These are phyloP conservation scores for Tuber magnatum DNA, from an alignment of 495 filamentous ascomycete species.

Conservation along the genomic window DNA sequence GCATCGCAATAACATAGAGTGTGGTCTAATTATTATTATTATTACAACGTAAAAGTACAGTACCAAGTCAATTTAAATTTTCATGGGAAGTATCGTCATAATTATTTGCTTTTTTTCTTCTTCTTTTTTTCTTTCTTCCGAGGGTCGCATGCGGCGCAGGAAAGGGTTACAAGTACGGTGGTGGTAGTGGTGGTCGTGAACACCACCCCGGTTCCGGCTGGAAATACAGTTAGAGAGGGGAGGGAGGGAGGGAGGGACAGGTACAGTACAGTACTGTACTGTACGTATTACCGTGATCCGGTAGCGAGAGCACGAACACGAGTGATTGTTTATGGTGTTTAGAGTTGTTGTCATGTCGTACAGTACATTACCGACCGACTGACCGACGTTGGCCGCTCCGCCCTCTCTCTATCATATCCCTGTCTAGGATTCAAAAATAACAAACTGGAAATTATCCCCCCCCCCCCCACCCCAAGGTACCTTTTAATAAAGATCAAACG, in stretches of 20 bases:
- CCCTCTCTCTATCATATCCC: background rate
- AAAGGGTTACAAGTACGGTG: background rate
- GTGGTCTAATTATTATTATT: too few relatives aligned
- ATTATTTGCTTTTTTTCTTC: background rate
- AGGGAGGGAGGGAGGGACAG: background rate
- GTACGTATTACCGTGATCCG: background rate
- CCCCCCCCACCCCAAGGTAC: background rate
- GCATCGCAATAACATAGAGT: too few relatives aligned
- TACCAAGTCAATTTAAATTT: background rate
- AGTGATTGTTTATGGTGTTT: background rate
- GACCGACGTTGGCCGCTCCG: background rate
- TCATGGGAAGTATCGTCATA: background rate
- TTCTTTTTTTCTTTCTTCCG: background rate
- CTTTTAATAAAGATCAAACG: background rate
- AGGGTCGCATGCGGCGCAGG: background rate
- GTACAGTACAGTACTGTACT: background rate
- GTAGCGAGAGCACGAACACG: background rate
- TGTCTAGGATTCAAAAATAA: background rate
- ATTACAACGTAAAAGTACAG: background rate
- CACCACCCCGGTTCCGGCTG: background rate
- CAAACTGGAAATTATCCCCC: background rate
- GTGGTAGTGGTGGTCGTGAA: background rate
- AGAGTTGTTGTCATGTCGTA: background rate
- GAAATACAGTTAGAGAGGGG: background rate
- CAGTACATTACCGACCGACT: too few relatives aligned